Base-by-base conservation (phyloP, 2,329 filamentous ascomycete species). In the Colletotrichum siamense region DNA sequence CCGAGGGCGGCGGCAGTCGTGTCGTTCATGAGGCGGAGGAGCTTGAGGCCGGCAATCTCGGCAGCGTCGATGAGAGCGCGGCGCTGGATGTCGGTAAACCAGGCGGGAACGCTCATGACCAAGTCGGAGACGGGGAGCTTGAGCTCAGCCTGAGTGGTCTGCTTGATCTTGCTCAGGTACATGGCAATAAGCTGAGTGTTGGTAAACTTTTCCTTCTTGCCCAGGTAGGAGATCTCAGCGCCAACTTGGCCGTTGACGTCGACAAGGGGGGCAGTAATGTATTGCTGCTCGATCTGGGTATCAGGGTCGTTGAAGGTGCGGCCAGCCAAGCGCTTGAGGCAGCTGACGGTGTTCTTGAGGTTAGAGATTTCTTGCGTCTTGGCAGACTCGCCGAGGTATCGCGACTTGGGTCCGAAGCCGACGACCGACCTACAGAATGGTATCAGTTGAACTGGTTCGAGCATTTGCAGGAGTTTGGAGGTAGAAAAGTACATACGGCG, bases 281-380 rank as follows among this genome's bases (percentile, higher is more conserved):
- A 98, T 83, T 98, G 91, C 88, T 98, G 95, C 91, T 99, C 97
- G 84, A 97, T 91, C 87, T 96, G 92, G 79, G 98, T 91, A 91
- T 99, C 97, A 84, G 97, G 96, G 84, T 99, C 97, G 85, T 91
- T 94, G 87, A 96, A 91, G 78, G 91, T 90, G 84, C 97, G 95
- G 84, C 97, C 97, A 83, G 94, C 94, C 81, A 99, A 93, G 83
- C 97, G 95, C 90, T 98, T 98, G 82, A 99, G 92, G 80, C 93
- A 96, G 86, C 92, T 91, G 88, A 99, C 95, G 81, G 97, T 99
- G 92, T 99, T 99, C 91, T 99, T 99, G 83, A 99, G 93, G 91
- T 99, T 99, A 84, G 96, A 98, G 85, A 98, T 98, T 89, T 99
- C 97, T 89, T 98, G 96, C 80, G 96, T 99, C 92, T 99, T 99